Percentiles rank a stretch among this genome's conserved stretches.
Evolutionary conservation across 306 rosid genomes (phyloP).

Genomic region (Canavalia ensiformis): DNA sequence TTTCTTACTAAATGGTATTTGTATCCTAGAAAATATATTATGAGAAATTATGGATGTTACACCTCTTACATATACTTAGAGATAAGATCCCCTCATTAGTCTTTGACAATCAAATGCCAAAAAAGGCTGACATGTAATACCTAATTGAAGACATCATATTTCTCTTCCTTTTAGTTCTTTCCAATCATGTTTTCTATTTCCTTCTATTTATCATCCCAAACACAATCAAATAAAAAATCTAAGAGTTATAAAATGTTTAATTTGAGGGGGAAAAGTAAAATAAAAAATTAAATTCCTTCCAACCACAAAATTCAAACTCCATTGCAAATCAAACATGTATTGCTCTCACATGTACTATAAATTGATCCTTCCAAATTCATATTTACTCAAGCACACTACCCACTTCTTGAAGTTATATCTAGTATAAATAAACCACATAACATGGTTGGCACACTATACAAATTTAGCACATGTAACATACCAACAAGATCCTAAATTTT

Average conservation of each 20-base stretch:
- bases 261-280: not conserved
- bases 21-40: too few relatives aligned
- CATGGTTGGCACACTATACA: too few relatives aligned
- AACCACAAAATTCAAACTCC: not conserved
- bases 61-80: conserved; percentile 8
- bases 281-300: not conserved
- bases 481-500: too few relatives aligned
- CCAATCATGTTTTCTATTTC: not conserved
- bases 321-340: conserved; percentile 21
- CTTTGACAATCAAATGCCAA: not conserved
- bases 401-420: too few relatives aligned
- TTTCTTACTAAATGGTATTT: too few relatives aligned
- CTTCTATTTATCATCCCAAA: conserved; percentile 33
- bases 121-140: not conserved
- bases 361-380: too few relatives aligned
- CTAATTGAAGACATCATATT: not conserved
- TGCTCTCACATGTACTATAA: not conserved
- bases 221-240: conserved; percentile 15
- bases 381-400: too few relatives aligned
- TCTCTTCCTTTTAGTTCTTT: conserved; percentile 13
- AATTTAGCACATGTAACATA: too few relatives aligned
- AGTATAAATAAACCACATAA: too few relatives aligned
- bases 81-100: not conserved
- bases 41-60: too few relatives aligned
- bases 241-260: conserved; percentile 3